Conservation (phyloP, 108 stramenopile species). For the Fragilaria crotonensis region DNA sequence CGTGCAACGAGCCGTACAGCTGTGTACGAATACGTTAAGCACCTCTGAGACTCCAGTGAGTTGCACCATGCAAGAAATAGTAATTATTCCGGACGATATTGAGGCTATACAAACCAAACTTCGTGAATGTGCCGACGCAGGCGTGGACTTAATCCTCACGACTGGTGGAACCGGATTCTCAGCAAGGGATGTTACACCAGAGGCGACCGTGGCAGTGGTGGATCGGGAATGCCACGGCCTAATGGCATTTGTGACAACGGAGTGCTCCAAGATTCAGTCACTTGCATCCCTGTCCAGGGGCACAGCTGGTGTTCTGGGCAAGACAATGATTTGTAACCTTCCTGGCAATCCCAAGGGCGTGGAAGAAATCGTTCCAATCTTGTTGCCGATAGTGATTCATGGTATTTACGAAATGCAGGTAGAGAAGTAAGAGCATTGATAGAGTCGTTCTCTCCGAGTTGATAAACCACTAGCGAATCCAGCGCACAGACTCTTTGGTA, state of each 20-base stretch:
- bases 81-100: conserved; percentile 79
- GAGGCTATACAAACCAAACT: conserved; percentile 42
- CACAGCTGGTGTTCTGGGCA: conserved; percentile 57
- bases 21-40: neutral
- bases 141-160: conserved; percentile 70
- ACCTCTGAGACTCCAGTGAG: neutral
- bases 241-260: conserved; percentile 65
- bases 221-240: conserved; percentile 60
- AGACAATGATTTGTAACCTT: conserved; percentile 60
- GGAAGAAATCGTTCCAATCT: conserved; percentile 49
- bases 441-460: too few relatives aligned
- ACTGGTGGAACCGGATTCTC: conserved; percentile 91
- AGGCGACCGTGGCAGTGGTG: conserved; percentile 60
- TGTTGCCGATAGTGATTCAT: conserved; percentile 68
- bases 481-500: too few relatives aligned
- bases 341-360: conserved; percentile 76
- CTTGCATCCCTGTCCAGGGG: conserved; percentile 75
- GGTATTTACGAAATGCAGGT: conserved; percentile 44
- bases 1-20: conserved; percentile 37
- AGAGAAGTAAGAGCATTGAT: neutral
- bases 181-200: conserved; percentile 84
- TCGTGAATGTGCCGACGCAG: conserved; percentile 35
- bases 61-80: conserved; percentile 11
- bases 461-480: too few relatives aligned
- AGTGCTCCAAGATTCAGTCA: conserved; percentile 50